Base-by-base conservation (phyloP, 148 eudicot genomes). In the Arctostaphylos glauca region DNA sequence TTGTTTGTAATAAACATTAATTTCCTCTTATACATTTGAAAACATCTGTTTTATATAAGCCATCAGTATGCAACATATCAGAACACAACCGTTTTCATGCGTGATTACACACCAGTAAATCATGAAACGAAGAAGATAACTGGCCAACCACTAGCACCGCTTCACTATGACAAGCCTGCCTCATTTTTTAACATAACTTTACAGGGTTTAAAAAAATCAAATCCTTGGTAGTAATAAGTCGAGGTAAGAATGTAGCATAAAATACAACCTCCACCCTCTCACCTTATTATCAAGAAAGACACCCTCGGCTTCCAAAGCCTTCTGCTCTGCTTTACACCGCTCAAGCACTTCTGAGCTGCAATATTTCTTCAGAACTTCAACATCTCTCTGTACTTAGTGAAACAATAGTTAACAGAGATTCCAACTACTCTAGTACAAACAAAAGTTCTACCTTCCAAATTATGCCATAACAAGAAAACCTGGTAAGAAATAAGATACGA, bases 231-330 rank as follows among this genome's bases (percentile, higher is more conserved):
- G 38, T 31, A 48, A 31, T 5, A 77, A 59, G 15, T 56, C 15
- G 55, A 21, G 21, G 86, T 91, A 87, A 54, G 59, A 54, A 41
- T n/a, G 48, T 38, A 18, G 44, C 16, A 49, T 41, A 68, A 68
- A n/a, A 41, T 2, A 38, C 15, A 67, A 14, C 19, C 13, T 31
- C 41, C 3, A 38, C 81, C 19, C 9, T 38, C 93, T 87, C 62
- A 96, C 99, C 98, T 96, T 96, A 88, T 91, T 90, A 81, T 96
- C 99, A 66, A 92, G 90, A 87, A 92, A 88, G 66, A 90, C 83
- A 80, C 92, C 97, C 84, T 92, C 92, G 85, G 86, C 86, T 86
- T 89, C 89, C 74, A 76, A 93, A 84, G 86, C 97, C 78, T 82
- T 88, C 74, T 84, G 95, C 88, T 93, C 98, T 12, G 98, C 98